Evolutionary conservation across 139 green algal species (phyloP).

Genomic region (Marvania coccoides): DNA sequence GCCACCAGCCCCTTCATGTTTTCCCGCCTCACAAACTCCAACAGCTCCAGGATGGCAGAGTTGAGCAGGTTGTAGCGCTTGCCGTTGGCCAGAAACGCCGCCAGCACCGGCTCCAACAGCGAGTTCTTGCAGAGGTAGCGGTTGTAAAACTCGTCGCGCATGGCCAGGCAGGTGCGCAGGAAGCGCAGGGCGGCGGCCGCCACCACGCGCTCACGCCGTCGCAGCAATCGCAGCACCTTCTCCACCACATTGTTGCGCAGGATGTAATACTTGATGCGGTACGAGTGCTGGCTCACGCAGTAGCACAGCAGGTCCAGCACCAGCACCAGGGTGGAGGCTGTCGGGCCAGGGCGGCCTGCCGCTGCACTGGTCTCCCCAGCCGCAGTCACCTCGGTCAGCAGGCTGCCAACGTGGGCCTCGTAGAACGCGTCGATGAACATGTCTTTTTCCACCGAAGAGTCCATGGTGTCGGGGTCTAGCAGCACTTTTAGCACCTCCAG

Average conservation of each 20-base stretch:
- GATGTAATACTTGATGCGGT: constrained; percentile 86
- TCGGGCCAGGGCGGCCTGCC: not conserved
- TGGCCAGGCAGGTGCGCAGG: constrained; percentile 75
- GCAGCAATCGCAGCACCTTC: constrained; percentile 78
- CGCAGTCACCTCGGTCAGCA: constrained; percentile 35
- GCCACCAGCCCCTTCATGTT: constrained; percentile 30
- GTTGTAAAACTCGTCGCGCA: constrained; percentile 85
- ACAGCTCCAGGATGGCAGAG: constrained; percentile 27
- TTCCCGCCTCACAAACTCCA: constrained; percentile 49
- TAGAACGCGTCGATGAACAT: constrained; percentile 96
- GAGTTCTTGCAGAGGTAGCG: constrained; percentile 64
- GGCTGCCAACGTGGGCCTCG: constrained; percentile 59
- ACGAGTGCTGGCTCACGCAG: constrained; percentile 82
- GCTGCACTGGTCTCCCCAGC: not conserved
- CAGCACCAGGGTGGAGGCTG: constrained; percentile 46
- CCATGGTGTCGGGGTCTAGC: constrained; percentile 81
- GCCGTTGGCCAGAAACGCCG: constrained; percentile 77
- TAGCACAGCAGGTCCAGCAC: constrained; percentile 94
- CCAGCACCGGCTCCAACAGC: constrained; percentile 76
- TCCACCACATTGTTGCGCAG: constrained; percentile 72
- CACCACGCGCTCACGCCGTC: constrained; percentile 76
- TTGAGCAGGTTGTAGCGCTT: constrained; percentile 38
- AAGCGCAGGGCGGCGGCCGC: constrained; percentile 85
- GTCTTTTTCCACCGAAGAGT: constrained; percentile 63
- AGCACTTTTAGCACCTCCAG: constrained; percentile 62